Base-by-base conservation (phyloP, 305 asterid species). In the Solanum chacoense region DNA sequence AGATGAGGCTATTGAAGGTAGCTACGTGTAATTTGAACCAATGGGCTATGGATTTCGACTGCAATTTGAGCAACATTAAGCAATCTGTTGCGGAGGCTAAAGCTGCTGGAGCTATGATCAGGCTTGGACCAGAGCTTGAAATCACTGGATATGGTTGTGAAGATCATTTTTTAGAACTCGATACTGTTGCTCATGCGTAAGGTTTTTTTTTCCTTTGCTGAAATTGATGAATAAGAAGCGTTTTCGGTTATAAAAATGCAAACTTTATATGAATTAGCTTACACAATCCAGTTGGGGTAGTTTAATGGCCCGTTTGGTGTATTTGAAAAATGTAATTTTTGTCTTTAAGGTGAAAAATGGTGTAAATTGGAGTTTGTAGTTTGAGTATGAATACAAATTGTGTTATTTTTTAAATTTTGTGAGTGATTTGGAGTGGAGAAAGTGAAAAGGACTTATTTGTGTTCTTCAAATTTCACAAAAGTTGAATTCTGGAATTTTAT, bases 11-110 rank as follows among this genome's bases (percentile, higher is more conserved):
- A 91, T 90, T 94, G 91, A 97, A 95, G 88, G 98, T 95, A 79
- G 99, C 99, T 28, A 96, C 98, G 38, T 98, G 98, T 92, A 96
- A 94, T 93, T 92, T 96, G 94, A 96, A 98, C 87, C 99, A 98
- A 93, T 96, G 99, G 99, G 99, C 99, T 13, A 98, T 98, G 99
- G 99, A 98, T 89, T 96, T 98, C 91, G 99, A 98, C 89, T 95
- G 95, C 94, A 98, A 98, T 87, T 85, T 95, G 90, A 95, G 93
- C 71, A 94, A 98, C 89, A 94, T 98, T 29, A 96, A 96, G 94
- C 97, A 95, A 72, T 96, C 99, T 1, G 94, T 98, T 85, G 87
- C 91, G 31, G 91, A 90, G 93, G 97, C 99, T 91, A 98, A 96
- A 91, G 90, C 90, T 88, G 93, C 95, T 20, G 98, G 99, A 40